Evolutionary conservation across 2,329 filamentous ascomycete species (phyloP), one percentile per base, ranked within the genome.

Genomic region (Arthrinium puccinioides): DNA sequence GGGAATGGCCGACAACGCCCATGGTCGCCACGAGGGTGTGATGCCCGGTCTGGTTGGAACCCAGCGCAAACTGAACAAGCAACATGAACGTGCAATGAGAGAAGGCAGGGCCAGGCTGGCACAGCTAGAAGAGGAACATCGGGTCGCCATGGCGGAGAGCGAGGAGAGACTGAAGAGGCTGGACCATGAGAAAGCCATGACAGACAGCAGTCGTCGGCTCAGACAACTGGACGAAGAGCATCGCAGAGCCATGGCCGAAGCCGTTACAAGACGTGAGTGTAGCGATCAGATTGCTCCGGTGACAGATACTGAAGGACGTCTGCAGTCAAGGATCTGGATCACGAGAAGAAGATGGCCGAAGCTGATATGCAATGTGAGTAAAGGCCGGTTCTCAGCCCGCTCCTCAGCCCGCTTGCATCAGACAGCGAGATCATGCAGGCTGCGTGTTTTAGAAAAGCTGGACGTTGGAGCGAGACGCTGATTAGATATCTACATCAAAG

Each of bases 321-420:
- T 31, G 16, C 20, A 33, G 31, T 33, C 14, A 20, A 33, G 31
- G 20, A 33, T 23, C 31, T 33, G 9, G 31, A 33, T 15, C 31
- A 33, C 20, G 31, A 33, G 8, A 33, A 33, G 31, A 33, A 33
- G 20, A 33, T 33, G 31, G 31, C 31, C 31, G 31, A 33, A 13
- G 31, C 31, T 15, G 31, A 33, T 8, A 7, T 14, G 2, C 16
- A 24, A 4, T 23, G 31, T 33, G 24, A 33, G 31, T 32, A 14
- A 19, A 9, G 7, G 8, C 28, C 9, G 9, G 16, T 14, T 9
- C 8, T 4, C 2, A 3, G n/a, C 8, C 9, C 2, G n/a, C 9
- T n/a, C 26, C 2, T 28, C 10, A 28, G n/a, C n/a, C n/a, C n/a
- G n/a, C n/a, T n/a, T 15, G 13, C 26, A 28, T 8, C 8, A 15